Conservation (phyloP, 331 rosid species). For the Prunus yedoensis region DNA sequence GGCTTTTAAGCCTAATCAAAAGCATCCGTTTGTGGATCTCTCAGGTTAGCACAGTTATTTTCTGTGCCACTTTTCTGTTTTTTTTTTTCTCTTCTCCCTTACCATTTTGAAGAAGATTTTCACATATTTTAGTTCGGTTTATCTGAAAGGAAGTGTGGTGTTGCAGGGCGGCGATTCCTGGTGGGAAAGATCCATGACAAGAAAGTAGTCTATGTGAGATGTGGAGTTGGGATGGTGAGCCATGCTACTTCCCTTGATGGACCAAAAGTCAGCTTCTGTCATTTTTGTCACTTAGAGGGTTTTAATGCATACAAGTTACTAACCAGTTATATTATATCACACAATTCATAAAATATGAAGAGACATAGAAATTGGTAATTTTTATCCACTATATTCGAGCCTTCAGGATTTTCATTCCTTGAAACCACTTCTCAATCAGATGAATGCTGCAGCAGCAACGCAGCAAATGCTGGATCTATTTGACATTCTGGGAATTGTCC, state of each 20-base stretch:
- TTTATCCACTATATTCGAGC: neutral
- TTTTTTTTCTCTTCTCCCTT: neutral
- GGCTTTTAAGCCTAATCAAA: conserved; percentile 33
- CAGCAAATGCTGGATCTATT: conserved; percentile 52
- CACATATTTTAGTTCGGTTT: neutral
- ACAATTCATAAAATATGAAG: neutral
- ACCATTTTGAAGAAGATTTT: neutral
- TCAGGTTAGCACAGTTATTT: conserved; percentile 15
- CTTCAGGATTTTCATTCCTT: neutral
- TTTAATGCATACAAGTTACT: neutral
- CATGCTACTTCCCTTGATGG: neutral
- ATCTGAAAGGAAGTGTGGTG: neutral
- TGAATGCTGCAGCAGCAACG: conserved; percentile 46
- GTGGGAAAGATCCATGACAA: conserved; percentile 37
- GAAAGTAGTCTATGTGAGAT: conserved; percentile 42
- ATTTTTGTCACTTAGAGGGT: neutral
- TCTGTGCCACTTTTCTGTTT: neutral
- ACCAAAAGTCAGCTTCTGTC: neutral
- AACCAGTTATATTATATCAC: neutral
- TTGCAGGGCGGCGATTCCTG: conserved; percentile 42
- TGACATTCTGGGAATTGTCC: conserved; percentile 42
- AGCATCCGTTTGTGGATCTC: conserved; percentile 27
- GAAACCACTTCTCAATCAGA: conserved; percentile 17
- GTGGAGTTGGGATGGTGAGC: conserved; percentile 44
- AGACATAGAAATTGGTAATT: neutral